phyloP scores from a whole-genome alignment of 441 rosid species.

The Jatropha multifida region DNA sequence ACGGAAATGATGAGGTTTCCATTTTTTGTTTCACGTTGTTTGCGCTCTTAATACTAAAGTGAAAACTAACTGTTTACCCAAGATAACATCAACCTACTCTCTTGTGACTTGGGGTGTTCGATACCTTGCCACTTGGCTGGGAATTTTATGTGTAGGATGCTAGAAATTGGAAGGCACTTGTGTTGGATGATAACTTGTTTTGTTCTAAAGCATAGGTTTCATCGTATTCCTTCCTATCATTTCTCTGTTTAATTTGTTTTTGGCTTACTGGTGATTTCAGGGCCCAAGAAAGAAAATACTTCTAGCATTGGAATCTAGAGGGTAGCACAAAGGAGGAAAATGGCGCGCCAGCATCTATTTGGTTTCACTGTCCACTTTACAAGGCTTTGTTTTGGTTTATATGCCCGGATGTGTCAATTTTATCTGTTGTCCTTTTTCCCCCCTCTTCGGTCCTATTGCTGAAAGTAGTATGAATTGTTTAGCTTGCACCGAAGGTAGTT shows the following conservation, averaged over 20 bases:
- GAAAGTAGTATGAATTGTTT: constrained; percentile 27
- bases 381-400: constrained; percentile 27
- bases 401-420: constrained; percentile 28
- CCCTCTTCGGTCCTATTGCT: constrained; percentile 7
- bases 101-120: not conserved
- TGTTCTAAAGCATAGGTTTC: not conserved
- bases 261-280: constrained; percentile 42
- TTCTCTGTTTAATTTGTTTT: constrained; percentile 3
- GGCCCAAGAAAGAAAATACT: constrained; percentile 99
- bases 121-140: not conserved
- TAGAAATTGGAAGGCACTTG: not conserved
- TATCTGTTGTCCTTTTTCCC: not conserved
- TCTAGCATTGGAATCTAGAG: constrained; percentile 75
- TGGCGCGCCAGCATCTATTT: constrained; percentile 11
- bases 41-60: no score
- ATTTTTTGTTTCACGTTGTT: not conserved
- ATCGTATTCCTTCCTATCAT: not conserved
- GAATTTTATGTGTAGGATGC: not conserved
- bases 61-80: no score
- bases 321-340: constrained; percentile 28
- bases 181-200: not conserved
- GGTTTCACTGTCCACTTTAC: constrained; percentile 18
- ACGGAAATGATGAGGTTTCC: not conserved
- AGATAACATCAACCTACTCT: not conserved
- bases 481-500: constrained; percentile 16